phyloP scores from a whole-genome alignment of 352 stramenopile species.

The Elongisporangium undulatum region DNA sequence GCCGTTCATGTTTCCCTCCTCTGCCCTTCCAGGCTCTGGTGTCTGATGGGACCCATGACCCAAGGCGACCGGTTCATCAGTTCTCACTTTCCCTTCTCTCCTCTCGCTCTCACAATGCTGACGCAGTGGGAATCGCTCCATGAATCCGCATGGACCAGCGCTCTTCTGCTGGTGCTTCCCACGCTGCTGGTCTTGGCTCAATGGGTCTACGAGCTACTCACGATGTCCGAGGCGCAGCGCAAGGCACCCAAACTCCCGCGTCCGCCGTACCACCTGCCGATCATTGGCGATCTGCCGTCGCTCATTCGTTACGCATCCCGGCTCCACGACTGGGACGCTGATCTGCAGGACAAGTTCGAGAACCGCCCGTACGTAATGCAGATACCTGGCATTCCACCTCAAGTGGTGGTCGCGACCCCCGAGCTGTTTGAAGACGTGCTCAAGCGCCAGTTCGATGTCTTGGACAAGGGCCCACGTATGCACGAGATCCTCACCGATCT shows the following conservation, averaged over 20 bases:
- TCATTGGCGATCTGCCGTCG: constrained; percentile 40
- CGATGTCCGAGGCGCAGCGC: not conserved
- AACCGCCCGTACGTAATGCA: constrained; percentile 29
- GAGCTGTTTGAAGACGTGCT: constrained; percentile 52
- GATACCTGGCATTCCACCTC: constrained; percentile 26
- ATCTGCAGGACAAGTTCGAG: constrained; percentile 29
- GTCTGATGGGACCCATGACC: too few species aligned
- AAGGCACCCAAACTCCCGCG: constrained; percentile 12
- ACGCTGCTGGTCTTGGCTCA: not conserved
- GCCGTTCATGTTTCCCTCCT: too few species aligned
- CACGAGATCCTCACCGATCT: constrained; percentile 34
- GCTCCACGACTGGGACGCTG: constrained; percentile 50
- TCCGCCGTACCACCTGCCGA: constrained; percentile 24
- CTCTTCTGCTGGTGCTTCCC: not conserved
- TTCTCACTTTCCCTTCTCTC: too few species aligned
- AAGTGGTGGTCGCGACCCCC: constrained; percentile 39
- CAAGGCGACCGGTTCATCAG: too few species aligned
- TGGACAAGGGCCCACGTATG: constrained; percentile 60
- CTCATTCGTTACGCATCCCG: constrained; percentile 32
- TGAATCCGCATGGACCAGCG: not conserved
- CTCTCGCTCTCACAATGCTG: too few species aligned
- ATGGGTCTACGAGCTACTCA: not conserved
- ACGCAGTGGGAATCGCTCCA: not conserved
- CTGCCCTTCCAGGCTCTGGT: too few species aligned
- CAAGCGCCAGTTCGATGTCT: constrained; percentile 72